Conservation (phyloP, 1,284 basidiomycete genomes). For the Flammula alnicola region DNA sequence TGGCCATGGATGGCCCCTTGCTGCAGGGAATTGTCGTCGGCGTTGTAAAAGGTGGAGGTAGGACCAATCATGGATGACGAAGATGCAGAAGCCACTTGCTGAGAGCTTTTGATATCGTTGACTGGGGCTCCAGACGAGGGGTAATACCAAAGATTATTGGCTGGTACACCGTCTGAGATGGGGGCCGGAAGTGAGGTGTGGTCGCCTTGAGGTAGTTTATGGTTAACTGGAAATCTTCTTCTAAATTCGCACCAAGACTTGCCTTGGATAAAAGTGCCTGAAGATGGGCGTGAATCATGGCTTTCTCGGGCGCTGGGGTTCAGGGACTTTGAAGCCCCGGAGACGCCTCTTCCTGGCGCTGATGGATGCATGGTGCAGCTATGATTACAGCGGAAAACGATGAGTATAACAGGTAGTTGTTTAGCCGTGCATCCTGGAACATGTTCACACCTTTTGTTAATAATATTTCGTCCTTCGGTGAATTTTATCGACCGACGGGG, state of each 20-base stretch:
- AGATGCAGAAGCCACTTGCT: conserved; percentile 23
- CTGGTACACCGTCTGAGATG: conserved; percentile 10
- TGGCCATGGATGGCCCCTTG: conserved; percentile 32
- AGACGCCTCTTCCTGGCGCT: conserved; percentile 33
- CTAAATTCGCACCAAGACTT: conserved; percentile 14
- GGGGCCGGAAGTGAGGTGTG: conserved; percentile 11
- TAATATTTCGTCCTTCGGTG: conserved; percentile 23
- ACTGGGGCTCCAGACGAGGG: conserved; percentile 12
- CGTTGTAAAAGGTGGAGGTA: conserved; percentile 43
- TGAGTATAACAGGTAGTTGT: conserved; percentile 31
- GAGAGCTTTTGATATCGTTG: conserved; percentile 16
- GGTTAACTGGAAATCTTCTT: conserved; percentile 14
- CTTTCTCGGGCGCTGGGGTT: conserved; percentile 21
- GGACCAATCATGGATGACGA: conserved; percentile 44
- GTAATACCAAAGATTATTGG: conserved; percentile 26
- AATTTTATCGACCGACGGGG: conserved; percentile 29
- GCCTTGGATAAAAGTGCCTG: conserved; percentile 26
- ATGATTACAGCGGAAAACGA: conserved; percentile 21
- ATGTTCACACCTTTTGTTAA: conserved; percentile 17
- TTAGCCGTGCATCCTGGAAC: conserved; percentile 14
- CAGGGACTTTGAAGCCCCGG: conserved; percentile 33
- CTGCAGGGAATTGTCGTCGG: conserved; percentile 30
- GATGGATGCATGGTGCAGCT: conserved; percentile 31
- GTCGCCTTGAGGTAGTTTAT: conserved; percentile 17
- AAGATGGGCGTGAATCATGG: conserved; percentile 28